Evolutionary conservation across 140 eudicot genomes (phyloP), one percentile per base, ranked within the genome.

Genomic region (Bidens hawaiensis): DNA sequence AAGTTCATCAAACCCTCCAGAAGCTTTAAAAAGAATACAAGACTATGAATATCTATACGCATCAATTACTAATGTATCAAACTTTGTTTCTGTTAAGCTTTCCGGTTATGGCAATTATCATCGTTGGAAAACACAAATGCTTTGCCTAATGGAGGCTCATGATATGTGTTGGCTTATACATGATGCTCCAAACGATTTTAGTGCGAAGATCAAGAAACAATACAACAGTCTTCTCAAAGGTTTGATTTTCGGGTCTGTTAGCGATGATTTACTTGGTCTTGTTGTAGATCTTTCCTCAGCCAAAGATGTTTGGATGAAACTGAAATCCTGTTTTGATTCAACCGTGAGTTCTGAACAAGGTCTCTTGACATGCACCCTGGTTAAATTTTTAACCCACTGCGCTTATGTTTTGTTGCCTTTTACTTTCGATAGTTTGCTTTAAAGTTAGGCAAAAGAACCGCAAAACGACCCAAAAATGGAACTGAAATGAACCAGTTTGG

Each of bases 161-260:
- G 42, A 51, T 9, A 18, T 68, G 47, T 7, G 9, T 50, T 22
- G 46, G 22, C 30, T 68, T 23, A 34, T 47, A 15, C 67, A 43
- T 42, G 49, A 2, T 3, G 12, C 9, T 47, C 53, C 53, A 2
- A 0, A n/a, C n/a, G n/a, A n/a, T n/a, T n/a, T 5, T 0, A 18
- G 0, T 8, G n/a, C 5, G 22, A 14, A 43, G 53, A 47, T 52
- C 72, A 52, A 1, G 62, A 16, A 0, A 36, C 12, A 10, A 36
- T 65, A 65, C 15, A 51, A 69, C 14, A 21, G 58, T 46, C 67
- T 69, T 69, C 67, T 69, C 14, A 46, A 58, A 45, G 67, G 75
- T 30, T 69, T 60, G 75, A 69, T 69, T 33, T 46, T 69, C 0
- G 75, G 66, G 7, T 69, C 75, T 8, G 8, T 69, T 46, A 22